Evolutionary conservation across 192 early-diverging fungal species (phyloP), one percentile per base, ranked within the genome.

Genomic region (Coemansia sp.): DNA sequence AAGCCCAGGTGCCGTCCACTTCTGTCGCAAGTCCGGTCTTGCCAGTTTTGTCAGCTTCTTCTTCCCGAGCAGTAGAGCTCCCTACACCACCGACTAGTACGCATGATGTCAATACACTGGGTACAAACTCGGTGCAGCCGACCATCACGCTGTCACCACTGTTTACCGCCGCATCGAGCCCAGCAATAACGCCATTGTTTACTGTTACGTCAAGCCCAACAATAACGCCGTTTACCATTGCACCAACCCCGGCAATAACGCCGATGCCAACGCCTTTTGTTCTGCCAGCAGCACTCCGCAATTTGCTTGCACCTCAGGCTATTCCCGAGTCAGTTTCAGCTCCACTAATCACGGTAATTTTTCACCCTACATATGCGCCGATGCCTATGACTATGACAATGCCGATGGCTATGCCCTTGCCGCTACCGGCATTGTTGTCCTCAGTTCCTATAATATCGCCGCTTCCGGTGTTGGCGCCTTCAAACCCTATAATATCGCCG

Each of bases 331-430:
- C 25, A 11, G 51, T 21, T 19, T 14, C n/a, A n/a, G 55, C 19
- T 41, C 53, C 55, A 17, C 1, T 57, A 26, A 65, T 59, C 11
- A 65, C 63, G 19, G 41, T 65, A 0, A 54, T 65, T 21, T 38
- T 65, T 41, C 63, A 31, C 25, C 63, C 63, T 23, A 11, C 25
- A 19, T 56, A 23, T 23, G 51, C 51, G 21, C 22, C 51, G 14
- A 22, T 53, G 51, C 51, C 21, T 7, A 50, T 47, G 45, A 47
- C 45, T 47, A 47, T n/a, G 31, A 35, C 31, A 8, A 45, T n/a
- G 41, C 41, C 41, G 12, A n/a, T 45, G 41, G 5, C 41, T 5
- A n/a, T 5, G 41, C 41, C 41, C 11, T 45, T n/a, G 41, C 39
- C 14, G 3, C 41, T n/a, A 16, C 41, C 41, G 1, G 41, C 7